phyloP scores from a whole-genome alignment of 805 yeast genomes.

The Ogataea pini region DNA sequence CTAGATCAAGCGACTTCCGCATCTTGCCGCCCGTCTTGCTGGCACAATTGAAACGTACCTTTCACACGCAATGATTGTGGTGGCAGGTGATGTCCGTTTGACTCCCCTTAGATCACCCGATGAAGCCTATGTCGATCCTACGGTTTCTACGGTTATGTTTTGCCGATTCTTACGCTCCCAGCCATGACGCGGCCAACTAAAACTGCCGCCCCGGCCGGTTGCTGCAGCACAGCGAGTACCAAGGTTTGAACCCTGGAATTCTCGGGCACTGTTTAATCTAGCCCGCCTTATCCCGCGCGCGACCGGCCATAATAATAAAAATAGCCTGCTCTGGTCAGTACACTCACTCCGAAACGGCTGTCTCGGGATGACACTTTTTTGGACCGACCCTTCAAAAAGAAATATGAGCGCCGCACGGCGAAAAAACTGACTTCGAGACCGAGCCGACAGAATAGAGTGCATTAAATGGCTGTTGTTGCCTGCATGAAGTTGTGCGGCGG shows the following conservation, averaged over 20 bases:
- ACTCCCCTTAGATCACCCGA: neutral
- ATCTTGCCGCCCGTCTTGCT: neutral
- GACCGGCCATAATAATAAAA: neutral
- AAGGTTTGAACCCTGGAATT: too few relatives aligned
- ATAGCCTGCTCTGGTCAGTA: neutral
- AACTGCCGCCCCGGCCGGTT: neutral
- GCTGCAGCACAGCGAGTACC: too few relatives aligned
- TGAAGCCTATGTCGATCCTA: neutral
- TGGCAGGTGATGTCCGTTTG: neutral
- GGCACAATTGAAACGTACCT: neutral
- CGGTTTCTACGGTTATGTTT: neutral
- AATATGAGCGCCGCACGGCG: constrained; percentile 6
- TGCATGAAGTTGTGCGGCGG: constrained; percentile 2
- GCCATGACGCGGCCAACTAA: neutral
- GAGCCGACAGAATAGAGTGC: constrained; percentile 8
- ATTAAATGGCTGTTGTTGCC: constrained; percentile 3
- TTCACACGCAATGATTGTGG: neutral
- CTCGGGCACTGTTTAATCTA: too few relatives aligned
- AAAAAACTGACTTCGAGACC: neutral
- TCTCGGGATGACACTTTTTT: constrained; percentile 7
- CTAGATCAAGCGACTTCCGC: neutral
- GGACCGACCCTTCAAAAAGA: neutral
- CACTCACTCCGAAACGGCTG: constrained; percentile 8
- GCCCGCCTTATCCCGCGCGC: neutral
- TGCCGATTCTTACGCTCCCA: neutral